Evolutionary conservation across 2,329 filamentous ascomycete genomes (phyloP).

Genomic region (Cladosporium sp.): DNA sequence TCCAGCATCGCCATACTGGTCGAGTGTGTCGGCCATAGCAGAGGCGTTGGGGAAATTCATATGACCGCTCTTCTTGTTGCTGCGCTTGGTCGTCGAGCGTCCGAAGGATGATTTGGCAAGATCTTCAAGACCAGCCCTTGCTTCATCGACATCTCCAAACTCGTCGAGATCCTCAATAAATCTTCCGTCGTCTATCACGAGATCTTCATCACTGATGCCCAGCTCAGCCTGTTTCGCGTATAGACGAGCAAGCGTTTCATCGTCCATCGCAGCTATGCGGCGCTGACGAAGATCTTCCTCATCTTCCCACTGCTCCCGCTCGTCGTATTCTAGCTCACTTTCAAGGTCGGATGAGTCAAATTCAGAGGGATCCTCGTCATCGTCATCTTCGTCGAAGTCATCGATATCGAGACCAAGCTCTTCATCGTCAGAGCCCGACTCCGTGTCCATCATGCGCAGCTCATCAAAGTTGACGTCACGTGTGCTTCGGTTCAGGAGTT

Average conservation of each 20-base stretch:
- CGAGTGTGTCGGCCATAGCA: conserved; percentile 54
- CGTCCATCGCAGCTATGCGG: conserved; percentile 43
- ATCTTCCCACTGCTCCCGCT: conserved; percentile 34
- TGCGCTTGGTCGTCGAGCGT: conserved; percentile 7
- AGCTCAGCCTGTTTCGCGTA: conserved; percentile 61
- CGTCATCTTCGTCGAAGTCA: conserved; percentile 33
- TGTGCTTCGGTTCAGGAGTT: conserved; percentile 22
- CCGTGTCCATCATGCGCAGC: conserved; percentile 25
- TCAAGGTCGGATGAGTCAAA: conserved; percentile 34
- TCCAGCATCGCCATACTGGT: conserved; percentile 64
- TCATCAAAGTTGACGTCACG: conserved; percentile 17
- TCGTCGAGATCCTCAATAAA: conserved; percentile 18
- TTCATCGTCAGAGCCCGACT: conserved; percentile 24
- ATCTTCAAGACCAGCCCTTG: conserved; percentile 26
- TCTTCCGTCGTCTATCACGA: conserved; percentile 50
- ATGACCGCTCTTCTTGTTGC: conserved; percentile 20
- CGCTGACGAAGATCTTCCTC: conserved; percentile 40
- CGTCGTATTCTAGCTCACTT: conserved; percentile 29
- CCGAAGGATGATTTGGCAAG: conserved; percentile 20
- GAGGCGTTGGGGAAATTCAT: conserved; percentile 50
- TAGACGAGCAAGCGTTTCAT: conserved; percentile 60
- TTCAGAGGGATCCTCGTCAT: conserved; percentile 33
- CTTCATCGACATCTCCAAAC: conserved; percentile 29
- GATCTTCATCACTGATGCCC: conserved; percentile 56
- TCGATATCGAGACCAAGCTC: conserved; percentile 16